Evolutionary conservation across 202 grass and related monocot genomes (phyloP), one percentile per base, ranked within the genome.

Genomic region (Saccharum hybrid): DNA sequence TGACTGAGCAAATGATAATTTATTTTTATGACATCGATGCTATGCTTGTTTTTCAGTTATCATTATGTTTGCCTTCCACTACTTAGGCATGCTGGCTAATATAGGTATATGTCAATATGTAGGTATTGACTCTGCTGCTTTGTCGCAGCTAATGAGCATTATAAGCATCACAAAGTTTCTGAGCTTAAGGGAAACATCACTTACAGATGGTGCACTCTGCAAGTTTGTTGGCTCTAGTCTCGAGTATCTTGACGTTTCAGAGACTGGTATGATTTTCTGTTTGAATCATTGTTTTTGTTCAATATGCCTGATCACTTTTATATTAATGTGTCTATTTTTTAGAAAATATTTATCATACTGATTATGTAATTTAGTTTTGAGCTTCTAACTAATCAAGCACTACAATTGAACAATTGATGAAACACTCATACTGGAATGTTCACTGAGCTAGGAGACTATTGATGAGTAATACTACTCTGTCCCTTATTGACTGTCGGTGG

Each of bases 191-290:
- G 89, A 86, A 63, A 94, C 94, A 64, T 77, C 80, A 79, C 75
- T 94, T 79, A 85, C 66, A 66, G 81, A 97, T 87, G 87, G 38
- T 13, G 80, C 85, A 62, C 83, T 97, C 49, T 83, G 22, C 51
- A 90, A 87, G 40, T 90, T 94, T 60, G 41, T 71, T 1, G 87
- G 85, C 57, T 90, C 83, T 73, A 90, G 74, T 61, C 84, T 97
- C 9, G 85, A 90, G 85, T 88, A 69, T 77, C 87, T 97, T 90
- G 87, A 97, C 84, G 72, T 97, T 80, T 97, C 91, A 4, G 94
- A 97, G 83, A 97, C 94, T 63, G 89, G 94, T 97, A 88, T 22
- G 63, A n/a, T 81, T 76, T 41, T 82, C 31, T 74, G 68, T 33
- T 56, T 63, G 8, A 57, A 61, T 48, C 38, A 39, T 77, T 9